Conservation (phyloP, 108 stramenopile genomes). For the Nitzschia sp. region DNA sequence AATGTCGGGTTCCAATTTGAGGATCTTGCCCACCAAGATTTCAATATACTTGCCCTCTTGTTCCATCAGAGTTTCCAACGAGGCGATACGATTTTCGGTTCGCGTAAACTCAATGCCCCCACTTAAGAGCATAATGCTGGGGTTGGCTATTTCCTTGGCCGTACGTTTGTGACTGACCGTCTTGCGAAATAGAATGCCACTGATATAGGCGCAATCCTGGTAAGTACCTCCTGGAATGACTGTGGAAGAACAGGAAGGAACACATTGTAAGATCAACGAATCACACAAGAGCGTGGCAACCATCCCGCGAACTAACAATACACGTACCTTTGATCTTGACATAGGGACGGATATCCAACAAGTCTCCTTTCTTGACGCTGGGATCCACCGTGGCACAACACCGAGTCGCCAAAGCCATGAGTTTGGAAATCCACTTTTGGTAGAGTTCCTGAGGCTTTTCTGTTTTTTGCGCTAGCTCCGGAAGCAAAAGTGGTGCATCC, state of each 20-base stretch:
- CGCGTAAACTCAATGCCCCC: conserved; percentile 95
- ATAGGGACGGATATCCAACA: conserved; percentile 80
- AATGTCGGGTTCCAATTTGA: conserved; percentile 87
- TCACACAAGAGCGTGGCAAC: background rate
- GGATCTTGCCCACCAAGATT: conserved; percentile 91
- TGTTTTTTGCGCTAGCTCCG: conserved; percentile 35
- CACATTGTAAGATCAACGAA: conserved; percentile 20
- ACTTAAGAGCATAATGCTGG: conserved; percentile 90
- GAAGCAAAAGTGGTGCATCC: conserved; percentile 73
- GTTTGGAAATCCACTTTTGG: conserved; percentile 65
- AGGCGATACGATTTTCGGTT: conserved; percentile 82
- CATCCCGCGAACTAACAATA: background rate
- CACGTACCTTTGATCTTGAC: conserved; percentile 56
- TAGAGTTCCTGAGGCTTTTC: conserved; percentile 34
- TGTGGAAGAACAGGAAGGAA: conserved; percentile 37
- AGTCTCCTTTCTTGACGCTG: conserved; percentile 88
- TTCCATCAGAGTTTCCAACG: conserved; percentile 90
- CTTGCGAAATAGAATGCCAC: conserved; percentile 91
- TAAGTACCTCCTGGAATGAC: conserved; percentile 85
- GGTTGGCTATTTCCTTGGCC: conserved; percentile 70
- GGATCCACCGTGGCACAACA: conserved; percentile 89
- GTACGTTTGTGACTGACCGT: conserved; percentile 89
- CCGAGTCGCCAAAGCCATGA: conserved; percentile 78
- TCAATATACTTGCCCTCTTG: conserved; percentile 95
- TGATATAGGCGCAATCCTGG: conserved; percentile 84